phyloP scores from a whole-genome alignment of 83 land plant genomes.

The Diphasiastrum complanatum region DNA sequence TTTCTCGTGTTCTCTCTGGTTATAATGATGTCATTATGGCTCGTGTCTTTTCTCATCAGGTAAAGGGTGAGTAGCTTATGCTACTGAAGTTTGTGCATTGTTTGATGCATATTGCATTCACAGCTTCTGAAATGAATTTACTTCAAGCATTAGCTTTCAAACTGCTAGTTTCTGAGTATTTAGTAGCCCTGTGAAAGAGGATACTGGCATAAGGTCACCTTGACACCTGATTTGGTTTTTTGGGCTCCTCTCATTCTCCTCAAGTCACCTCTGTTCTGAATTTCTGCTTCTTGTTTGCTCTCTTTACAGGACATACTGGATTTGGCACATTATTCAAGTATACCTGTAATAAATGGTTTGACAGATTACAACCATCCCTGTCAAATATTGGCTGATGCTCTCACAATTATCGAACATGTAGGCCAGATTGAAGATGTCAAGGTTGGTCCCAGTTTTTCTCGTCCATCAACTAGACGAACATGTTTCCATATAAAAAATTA shows the following conservation, averaged over 20 bases:
- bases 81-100: no score
- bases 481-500: not conserved
- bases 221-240: no score
- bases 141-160: no score
- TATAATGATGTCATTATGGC: slow-evolving; percentile 14
- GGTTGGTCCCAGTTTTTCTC: slow-evolving; percentile 28
- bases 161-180: no score
- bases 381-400: slow-evolving; percentile 98
- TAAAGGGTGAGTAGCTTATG: no score
- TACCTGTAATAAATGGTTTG: slow-evolving; percentile 89
- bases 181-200: no score
- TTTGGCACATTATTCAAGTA: slow-evolving; percentile 69
- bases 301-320: slow-evolving; percentile 88
- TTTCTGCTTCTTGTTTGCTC: no score
- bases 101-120: no score
- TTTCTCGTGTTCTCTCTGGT: slow-evolving; percentile 5
- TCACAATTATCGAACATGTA: slow-evolving; percentile 78
- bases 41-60: slow-evolving; percentile 16
- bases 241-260: no score
- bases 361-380: slow-evolving; percentile 96
- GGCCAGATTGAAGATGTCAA: slow-evolving; percentile 79
- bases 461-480: not conserved
- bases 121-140: no score
- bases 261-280: no score
- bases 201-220: no score